phyloP scores from a whole-genome alignment of 116 monocot species.

The Phalaenopsis hybrid region DNA sequence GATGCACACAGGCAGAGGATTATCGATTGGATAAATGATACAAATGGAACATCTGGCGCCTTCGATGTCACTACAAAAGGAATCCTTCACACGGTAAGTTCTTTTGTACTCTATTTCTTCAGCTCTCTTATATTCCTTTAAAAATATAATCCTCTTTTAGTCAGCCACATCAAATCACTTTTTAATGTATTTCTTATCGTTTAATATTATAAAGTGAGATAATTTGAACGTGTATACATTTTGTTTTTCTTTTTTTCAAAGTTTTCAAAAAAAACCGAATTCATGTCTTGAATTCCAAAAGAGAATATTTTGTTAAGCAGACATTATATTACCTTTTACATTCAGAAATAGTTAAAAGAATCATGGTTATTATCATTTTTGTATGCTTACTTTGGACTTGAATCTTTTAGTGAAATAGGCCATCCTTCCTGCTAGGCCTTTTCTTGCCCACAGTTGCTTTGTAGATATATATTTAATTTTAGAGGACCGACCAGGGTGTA shows the following conservation, averaged over 20 bases:
- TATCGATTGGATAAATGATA: slow-evolving; percentile 92
- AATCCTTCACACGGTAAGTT: slow-evolving; percentile 76
- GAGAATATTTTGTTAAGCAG: neutral
- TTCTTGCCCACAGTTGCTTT: neutral
- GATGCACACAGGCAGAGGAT: slow-evolving; percentile 94
- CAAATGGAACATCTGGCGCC: slow-evolving; percentile 76
- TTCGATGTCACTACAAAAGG: slow-evolving; percentile 97
- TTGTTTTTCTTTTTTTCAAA: neutral
- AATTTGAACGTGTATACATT: neutral
- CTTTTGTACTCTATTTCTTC: neutral
- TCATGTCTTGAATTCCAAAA: neutral
- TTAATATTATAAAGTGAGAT: neutral
- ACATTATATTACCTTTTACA: neutral
- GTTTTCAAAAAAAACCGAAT: neutral
- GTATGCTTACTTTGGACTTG: neutral
- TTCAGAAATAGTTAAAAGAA: neutral
- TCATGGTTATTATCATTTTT: neutral
- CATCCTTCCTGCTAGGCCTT: neutral
- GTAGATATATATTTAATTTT: slow-evolving; percentile 2
- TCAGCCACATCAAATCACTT: neutral
- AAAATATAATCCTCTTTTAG: neutral
- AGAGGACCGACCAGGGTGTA: neutral
- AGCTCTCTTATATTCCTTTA: neutral
- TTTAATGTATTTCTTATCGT: neutral
- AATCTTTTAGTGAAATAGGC: neutral